Evolutionary conservation across 306 rosid genomes (phyloP).

Genomic region (Vigna trinervia): DNA sequence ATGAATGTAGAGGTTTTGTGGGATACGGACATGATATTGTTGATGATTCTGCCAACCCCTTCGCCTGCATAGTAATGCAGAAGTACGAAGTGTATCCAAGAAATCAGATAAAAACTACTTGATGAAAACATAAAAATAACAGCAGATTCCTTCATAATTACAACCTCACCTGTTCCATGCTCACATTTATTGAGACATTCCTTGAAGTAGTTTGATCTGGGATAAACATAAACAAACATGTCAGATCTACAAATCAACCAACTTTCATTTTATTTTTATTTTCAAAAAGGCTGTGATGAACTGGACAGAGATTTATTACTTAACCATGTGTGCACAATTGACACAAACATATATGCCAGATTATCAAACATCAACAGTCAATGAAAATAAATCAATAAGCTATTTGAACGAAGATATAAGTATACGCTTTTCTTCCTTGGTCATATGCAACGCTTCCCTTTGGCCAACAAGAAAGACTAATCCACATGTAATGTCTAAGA

Average conservation of each 20-base stretch:
- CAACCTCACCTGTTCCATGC: constrained; percentile 68
- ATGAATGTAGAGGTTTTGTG: constrained; percentile 54
- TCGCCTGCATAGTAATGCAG: constrained; percentile 56
- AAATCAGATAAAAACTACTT: constrained; percentile 32
- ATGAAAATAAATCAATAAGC: not conserved
- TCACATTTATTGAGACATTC: constrained; percentile 63
- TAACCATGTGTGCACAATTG: constrained; percentile 5
- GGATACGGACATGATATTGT: constrained; percentile 60
- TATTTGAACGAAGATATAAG: not conserved
- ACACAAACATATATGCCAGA: constrained; percentile 1
- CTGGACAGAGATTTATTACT: not conserved
- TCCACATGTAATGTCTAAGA: not conserved
- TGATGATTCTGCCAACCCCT: constrained; percentile 59
- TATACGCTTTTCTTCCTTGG: not conserved
- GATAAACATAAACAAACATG: constrained; percentile 35
- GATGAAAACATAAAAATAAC: constrained; percentile 12
- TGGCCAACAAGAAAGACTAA: not conserved
- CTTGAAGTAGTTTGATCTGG: constrained; percentile 75
- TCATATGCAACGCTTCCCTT: not conserved
- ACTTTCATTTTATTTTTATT: not conserved
- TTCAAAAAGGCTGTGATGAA: not conserved
- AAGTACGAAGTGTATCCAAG: constrained; percentile 26
- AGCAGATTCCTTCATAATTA: constrained; percentile 31
- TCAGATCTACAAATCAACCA: constrained; percentile 43
- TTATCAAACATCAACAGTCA: not conserved